Percentiles rank a stretch among this genome's conserved stretches.
phyloP scores from a whole-genome alignment of 169 alveolate species.

The Plasmodium inui region DNA sequence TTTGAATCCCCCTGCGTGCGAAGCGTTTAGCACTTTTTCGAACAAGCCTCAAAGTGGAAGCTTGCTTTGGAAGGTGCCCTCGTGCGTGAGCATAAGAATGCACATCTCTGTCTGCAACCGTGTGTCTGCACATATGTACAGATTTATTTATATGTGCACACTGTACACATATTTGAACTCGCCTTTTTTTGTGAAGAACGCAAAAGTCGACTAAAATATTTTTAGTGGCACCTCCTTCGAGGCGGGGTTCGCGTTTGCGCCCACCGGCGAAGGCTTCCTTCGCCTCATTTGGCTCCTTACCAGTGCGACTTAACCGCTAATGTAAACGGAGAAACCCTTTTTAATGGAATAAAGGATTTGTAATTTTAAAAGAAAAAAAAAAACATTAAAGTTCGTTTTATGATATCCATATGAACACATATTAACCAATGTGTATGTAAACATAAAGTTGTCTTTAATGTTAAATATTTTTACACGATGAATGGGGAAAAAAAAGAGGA shows the following conservation, averaged over 20 bases:
- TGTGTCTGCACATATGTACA: neutral
- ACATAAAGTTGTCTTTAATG: neutral
- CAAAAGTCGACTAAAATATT: neutral
- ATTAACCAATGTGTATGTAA: conserved; percentile 10
- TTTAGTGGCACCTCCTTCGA: neutral
- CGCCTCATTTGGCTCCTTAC: neutral
- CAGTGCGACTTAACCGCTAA: neutral
- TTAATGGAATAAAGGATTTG: neutral
- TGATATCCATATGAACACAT: neutral
- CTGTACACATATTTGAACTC: neutral
- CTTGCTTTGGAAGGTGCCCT: neutral
- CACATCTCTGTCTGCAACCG: neutral
- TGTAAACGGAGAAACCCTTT: neutral
- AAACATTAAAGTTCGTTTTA: neutral
- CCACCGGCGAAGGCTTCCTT: neutral
- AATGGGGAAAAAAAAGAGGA: neutral
- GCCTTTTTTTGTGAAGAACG: conserved; percentile 3
- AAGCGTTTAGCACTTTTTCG: neutral
- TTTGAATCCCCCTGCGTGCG: neutral
- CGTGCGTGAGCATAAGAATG: neutral
- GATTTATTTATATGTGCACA: neutral
- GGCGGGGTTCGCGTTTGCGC: too few species aligned
- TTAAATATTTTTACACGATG: conserved; percentile 6
- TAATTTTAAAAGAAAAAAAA: neutral
- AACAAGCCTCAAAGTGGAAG: neutral